A percentile compares a stretch with the other conserved stretches of the same genome.
Evolutionary conservation across 306 rosid genomes (phyloP).

Genomic region (Castanea mollissima): DNA sequence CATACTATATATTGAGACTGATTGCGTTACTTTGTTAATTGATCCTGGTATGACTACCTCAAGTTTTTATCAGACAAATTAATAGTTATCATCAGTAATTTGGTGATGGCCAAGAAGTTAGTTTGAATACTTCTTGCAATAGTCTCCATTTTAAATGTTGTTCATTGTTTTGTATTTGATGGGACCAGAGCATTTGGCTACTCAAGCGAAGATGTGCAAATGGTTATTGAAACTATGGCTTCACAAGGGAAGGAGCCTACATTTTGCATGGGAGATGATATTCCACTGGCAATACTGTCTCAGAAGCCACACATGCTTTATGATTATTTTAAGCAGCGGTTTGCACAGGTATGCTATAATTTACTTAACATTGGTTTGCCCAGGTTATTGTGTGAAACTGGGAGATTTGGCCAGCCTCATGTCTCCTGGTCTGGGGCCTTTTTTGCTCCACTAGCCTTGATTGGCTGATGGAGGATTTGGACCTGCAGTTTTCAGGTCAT

Average conservation of each 20-base stretch:
- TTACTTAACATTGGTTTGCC: not conserved
- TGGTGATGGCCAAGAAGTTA: slow-evolving; percentile 22
- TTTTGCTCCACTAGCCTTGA: no score
- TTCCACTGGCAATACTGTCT: slow-evolving; percentile 86
- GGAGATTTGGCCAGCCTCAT: not conserved
- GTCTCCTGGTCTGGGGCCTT: not conserved
- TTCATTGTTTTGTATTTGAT: slow-evolving; percentile 36
- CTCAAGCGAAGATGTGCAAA: slow-evolving; percentile 98
- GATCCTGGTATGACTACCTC: not conserved
- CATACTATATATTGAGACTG: not conserved
- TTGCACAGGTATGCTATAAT: slow-evolving; percentile 76
- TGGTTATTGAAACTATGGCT: slow-evolving; percentile 96
- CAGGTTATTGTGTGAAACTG: not conserved
- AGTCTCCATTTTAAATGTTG: slow-evolving; percentile 19
- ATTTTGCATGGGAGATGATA: slow-evolving; percentile 98
- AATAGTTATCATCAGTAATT: not conserved
- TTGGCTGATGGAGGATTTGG: no score
- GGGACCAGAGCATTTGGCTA: slow-evolving; percentile 95
- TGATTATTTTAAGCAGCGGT: slow-evolving; percentile 96
- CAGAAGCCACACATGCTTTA: slow-evolving; percentile 92
- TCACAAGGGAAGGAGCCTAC: slow-evolving; percentile 99
- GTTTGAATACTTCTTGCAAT: slow-evolving; percentile 18
- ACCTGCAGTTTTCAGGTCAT: no score
- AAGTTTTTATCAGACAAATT: not conserved
- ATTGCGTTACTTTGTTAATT: not conserved